phyloP scores from a whole-genome alignment of 2,329 filamentous ascomycete genomes.

The Dothistroma septosporum region DNA sequence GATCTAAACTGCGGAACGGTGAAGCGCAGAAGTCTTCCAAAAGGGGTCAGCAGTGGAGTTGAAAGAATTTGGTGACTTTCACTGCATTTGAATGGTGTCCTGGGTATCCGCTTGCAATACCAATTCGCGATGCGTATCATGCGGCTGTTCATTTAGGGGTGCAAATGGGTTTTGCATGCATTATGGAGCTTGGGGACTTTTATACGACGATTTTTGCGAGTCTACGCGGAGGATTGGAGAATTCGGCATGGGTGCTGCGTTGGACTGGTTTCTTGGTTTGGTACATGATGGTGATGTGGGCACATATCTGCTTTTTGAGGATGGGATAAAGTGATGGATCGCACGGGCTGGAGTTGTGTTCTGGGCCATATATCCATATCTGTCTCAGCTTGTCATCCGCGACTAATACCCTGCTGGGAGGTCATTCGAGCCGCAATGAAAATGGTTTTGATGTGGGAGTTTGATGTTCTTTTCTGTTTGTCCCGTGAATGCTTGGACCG shows the following conservation, averaged over 20 bases:
- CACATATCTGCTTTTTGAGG: conserved; percentile 3
- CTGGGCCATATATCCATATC: conserved; percentile 2
- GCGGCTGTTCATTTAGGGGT: conserved; percentile 5
- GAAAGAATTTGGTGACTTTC: conserved; percentile 14
- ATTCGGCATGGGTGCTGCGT: neutral
- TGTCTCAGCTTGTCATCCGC: neutral
- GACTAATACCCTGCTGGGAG: neutral
- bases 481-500: no score
- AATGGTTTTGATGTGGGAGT: neutral
- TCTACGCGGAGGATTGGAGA: neutral
- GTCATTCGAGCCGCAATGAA: neutral
- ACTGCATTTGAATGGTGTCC: conserved; percentile 21
- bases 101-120: conserved; percentile 7
- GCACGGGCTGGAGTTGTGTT: neutral
- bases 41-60: conserved; percentile 19
- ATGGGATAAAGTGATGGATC: neutral
- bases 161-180: neutral
- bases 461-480: neutral
- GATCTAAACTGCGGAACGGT: neutral
- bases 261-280: neutral
- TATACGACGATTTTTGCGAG: neutral
- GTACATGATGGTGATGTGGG: neutral
- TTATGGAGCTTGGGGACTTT: neutral
- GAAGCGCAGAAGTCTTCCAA: conserved; percentile 13
- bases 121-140: conserved; percentile 6